These are phyloP conservation scores for Aureobasidium sp. DNA, from an alignment of 2,329 filamentous ascomycete genomes.

Conservation along the genomic window DNA sequence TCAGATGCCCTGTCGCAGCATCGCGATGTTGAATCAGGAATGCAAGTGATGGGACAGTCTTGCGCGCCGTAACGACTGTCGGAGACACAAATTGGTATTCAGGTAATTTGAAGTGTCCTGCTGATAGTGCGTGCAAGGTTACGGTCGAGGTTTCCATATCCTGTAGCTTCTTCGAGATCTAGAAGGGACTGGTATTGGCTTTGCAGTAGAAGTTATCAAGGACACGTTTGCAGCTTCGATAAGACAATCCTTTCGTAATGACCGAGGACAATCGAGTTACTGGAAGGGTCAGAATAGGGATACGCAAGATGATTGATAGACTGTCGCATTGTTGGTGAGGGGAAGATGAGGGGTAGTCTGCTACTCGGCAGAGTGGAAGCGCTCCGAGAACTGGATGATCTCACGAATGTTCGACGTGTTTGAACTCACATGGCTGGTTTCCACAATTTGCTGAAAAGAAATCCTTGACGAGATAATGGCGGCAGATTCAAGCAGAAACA, in stretches of 20 bases:
- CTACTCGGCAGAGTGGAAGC: neutral
- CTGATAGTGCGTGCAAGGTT: slow-evolving; percentile 2
- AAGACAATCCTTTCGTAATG: neutral
- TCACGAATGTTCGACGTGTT: neutral
- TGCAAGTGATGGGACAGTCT: slow-evolving; percentile 45
- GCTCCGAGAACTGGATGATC: neutral
- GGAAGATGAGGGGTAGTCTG: neutral
- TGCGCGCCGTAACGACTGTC: slow-evolving; percentile 35
- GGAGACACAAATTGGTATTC: slow-evolving; percentile 40
- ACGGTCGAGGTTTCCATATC: neutral
- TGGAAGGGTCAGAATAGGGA: neutral
- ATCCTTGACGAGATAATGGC: neutral
- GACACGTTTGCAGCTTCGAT: neutral
- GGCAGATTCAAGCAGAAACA: neutral
- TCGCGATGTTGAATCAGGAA: slow-evolving; percentile 44
- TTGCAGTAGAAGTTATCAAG: neutral
- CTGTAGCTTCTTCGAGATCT: neutral
- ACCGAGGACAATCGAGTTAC: neutral
- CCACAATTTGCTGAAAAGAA: neutral
- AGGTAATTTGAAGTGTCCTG: slow-evolving; percentile 36
- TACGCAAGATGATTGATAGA: neutral
- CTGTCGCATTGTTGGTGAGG: neutral
- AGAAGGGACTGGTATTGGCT: neutral
- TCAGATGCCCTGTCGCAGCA: slow-evolving; percentile 21
- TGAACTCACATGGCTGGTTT: neutral